Evolutionary conservation across 163 green algal species (phyloP), one percentile per base, ranked within the genome.

Genomic region (Scenedesmus sp.): DNA sequence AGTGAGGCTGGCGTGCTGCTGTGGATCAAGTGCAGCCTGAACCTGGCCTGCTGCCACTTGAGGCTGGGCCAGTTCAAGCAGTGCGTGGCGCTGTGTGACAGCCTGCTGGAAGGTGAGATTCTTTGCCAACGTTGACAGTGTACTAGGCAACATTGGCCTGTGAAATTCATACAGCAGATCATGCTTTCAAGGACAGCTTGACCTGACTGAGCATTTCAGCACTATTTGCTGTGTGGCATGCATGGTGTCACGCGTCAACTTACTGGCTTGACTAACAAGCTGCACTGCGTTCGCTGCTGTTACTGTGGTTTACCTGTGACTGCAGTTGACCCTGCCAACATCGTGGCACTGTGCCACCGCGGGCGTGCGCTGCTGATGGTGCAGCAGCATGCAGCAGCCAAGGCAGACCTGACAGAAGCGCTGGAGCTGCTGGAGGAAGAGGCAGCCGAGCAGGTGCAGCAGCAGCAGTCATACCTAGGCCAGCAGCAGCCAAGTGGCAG

Each of bases 41-140:
- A 91, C n/a, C 34, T 91, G 74, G 87, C 87, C 3, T 91, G 87
- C 83, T 91, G 87, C 67, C 87, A 91, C 16, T 15, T 91, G 76
- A 60, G 87, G 26, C 57, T 87, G 34, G 87, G 87, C 26, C 57
- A 91, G 57, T 81, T 67, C 76, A 66, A 52, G 54, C 70, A 86
- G 55, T 91, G 87, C 16, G 16, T 91, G 57, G 87, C 23, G 26
- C 34, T 79, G 57, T 91, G 87, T 55, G 73, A 91, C 20, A 15
- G 15, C 18, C 81, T 91, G 46, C 76, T 91, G 34, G 70, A 86
- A 62, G 87, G 87, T 91, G 70, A 64, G 87, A 46, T 46, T 46
- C 16, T n/a, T 7, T 18, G 26, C 67, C 52, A 18, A 64, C 59
- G 1, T 2, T 64, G 59, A 15, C 59, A 64, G 8, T 84, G n/a